Conservation (phyloP, 2,329 filamentous ascomycete species). For the Zasmidium angulare region DNA sequence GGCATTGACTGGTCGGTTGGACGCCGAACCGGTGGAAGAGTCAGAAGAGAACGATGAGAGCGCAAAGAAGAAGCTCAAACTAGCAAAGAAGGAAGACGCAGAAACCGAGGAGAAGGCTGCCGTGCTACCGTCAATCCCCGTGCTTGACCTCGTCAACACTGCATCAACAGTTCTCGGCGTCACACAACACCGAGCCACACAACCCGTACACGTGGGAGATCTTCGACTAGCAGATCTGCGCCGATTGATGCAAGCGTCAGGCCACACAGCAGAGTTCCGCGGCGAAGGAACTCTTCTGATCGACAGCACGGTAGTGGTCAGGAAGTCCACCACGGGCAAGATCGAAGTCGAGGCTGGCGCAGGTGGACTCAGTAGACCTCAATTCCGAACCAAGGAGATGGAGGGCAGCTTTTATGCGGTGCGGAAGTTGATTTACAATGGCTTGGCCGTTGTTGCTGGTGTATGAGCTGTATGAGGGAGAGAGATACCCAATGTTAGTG, state of each 20-base stretch:
- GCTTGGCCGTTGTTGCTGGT: slow-evolving; percentile 84
- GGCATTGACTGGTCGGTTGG: slow-evolving; percentile 76
- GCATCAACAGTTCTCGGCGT: slow-evolving; percentile 60
- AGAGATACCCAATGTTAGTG: slow-evolving; percentile 1
- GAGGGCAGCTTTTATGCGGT: slow-evolving; percentile 81
- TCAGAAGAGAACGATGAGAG: slow-evolving; percentile 40
- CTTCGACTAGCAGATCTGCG: slow-evolving; percentile 84
- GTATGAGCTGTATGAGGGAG: slow-evolving; percentile 44
- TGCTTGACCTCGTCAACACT: slow-evolving; percentile 61
- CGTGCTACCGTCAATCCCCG: slow-evolving; percentile 41
- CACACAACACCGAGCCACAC: slow-evolving; percentile 54
- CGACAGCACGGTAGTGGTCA: slow-evolving; percentile 81
- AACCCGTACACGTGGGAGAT: slow-evolving; percentile 92
- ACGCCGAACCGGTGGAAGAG: slow-evolving; percentile 49
- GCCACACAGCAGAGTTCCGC: slow-evolving; percentile 86
- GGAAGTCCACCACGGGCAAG: slow-evolving; percentile 72
- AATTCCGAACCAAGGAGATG: slow-evolving; percentile 36
- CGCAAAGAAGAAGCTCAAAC: slow-evolving; percentile 55
- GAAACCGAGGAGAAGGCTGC: slow-evolving; percentile 5
- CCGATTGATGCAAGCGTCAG: slow-evolving; percentile 75
- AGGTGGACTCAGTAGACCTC: slow-evolving; percentile 42
- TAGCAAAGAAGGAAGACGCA: slow-evolving; percentile 49
- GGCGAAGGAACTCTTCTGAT: slow-evolving; percentile 91
- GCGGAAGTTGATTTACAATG: slow-evolving; percentile 88
- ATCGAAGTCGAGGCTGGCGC: slow-evolving; percentile 84